Base-by-base conservation (phyloP, 257 asterid genomes). In the Forsythia viridissima region DNA sequence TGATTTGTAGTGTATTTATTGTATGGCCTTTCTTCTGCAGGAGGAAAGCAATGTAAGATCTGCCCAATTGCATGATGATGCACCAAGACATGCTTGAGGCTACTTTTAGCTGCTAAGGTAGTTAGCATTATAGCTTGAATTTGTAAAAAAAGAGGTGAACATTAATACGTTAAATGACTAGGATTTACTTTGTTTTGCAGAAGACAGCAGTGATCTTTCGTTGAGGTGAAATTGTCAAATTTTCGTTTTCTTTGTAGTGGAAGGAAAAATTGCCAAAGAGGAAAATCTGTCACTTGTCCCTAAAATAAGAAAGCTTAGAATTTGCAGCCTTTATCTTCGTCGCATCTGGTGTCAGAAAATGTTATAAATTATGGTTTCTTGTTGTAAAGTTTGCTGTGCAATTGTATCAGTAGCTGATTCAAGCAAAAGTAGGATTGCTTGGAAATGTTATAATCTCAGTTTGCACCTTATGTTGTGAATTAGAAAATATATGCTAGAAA, bases 1-100 rank as follows among this genome's bases (percentile, higher is more conserved):
- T 4, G 6, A 38, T 65, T 65, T 39, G 72, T 18, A 37, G 44
- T 5, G 6, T 65, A 63, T 69, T 76, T 7, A 65, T 79, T 51
- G 34, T 48, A 38, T 73, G 24, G 76, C 72, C 57, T 70, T 88
- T 55, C 69, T 61, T 61, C 69, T 30, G 79, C 91, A 95, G 97
- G 99, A 95, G 6, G 99, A 95, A 76, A 85, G 96, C 38, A 89
- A 75, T 48, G 91, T 92, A 85, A 90, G 98, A 85, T 83, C 98
- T 75, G 80, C 93, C 41, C 97, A 92, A 78, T 80, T 95, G 92
- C 97, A 92, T 10, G 98, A 93, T 39, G 96, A 93, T 66, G 87
- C 93, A 41, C 78, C 91, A 39, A 87, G 99, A 76, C 98, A 95
- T 84, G 81, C 92, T 21, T 95, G 91, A 94, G 75, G 79, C 51